Base-by-base conservation (phyloP, 805 yeast genomes). In the Naumovozyma baii region DNA sequence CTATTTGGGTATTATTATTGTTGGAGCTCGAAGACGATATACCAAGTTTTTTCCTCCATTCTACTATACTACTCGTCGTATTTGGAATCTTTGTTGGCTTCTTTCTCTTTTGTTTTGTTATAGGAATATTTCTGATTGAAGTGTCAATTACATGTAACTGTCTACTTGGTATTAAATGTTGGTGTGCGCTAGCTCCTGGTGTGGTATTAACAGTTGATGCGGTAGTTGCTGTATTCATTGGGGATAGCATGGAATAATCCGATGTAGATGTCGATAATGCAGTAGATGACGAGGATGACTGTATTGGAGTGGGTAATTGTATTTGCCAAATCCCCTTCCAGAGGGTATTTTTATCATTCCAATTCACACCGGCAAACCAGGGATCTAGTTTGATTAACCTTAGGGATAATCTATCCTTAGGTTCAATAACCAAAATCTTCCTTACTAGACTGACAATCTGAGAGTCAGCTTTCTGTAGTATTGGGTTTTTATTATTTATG, bases 281-380 rank as follows among this genome's bases (percentile, higher is more conserved):
- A 43, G 47, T 22, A n/a, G 31, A 26, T 5, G 19, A 35, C 45
- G 14, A 47, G 45, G 15, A 18, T 42, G 47, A 18, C 54, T 56
- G 13, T 13, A 22, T 3, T 25, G 34, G 29, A 29, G 10, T 18
- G 34, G 38, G 5, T 34, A 17, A 79, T 15, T 68, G 66, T 1
- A 67, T 54, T 33, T 71, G 69, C 96, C 96, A 88, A 10, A 90
- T 72, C 37, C 70, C 62, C 29, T 68, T 66, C 97, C 97, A 90
- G 10, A 90, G 72, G 41, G 63, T 62, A 33, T 73, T 71, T 44
- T 74, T 73, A 46, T 82, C 76, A 15, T 61, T 52, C 82, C 95
- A 90, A 49, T 84, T 72, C 5, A 81, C 59, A 9, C 66, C 69
- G 30, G 68, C 67, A 51, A 88, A 85, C 74, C 94, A 90, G 31